These are phyloP conservation scores for Melampsora americana DNA, from an alignment of 1,284 basidiomycete species.

Conservation along the genomic window DNA sequence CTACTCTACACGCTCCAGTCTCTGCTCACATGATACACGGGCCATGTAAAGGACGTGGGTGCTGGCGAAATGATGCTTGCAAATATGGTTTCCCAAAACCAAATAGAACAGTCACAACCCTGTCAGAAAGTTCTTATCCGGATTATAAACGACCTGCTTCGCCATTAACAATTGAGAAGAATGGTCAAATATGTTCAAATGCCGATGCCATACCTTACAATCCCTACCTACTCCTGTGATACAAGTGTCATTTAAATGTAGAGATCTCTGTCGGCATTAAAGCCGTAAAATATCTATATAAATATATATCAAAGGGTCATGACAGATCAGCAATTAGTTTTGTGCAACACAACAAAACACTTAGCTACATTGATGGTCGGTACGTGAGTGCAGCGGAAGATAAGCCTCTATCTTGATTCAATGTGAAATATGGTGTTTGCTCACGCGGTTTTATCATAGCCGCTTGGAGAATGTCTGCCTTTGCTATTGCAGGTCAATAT, in stretches of 20 bases:
- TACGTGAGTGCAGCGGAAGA: slow-evolving; percentile 6
- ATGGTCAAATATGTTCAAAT: neutral
- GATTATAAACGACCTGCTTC: neutral
- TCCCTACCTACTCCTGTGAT: neutral
- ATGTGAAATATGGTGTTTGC: slow-evolving; percentile 49
- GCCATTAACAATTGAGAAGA: neutral
- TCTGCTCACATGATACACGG: slow-evolving; percentile 4
- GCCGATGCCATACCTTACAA: slow-evolving; percentile 12
- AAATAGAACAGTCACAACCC: neutral
- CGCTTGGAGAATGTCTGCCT: neutral
- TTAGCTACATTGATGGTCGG: neutral
- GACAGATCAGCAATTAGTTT: neutral
- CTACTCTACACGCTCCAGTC: neutral
- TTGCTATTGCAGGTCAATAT: neutral
- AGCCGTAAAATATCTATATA: slow-evolving; percentile 28
- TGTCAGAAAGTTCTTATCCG: neutral
- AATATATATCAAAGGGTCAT: slow-evolving; percentile 23
- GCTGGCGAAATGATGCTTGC: slow-evolving; percentile 5
- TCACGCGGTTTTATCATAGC: neutral
- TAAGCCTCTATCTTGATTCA: neutral
- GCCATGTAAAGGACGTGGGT: neutral
- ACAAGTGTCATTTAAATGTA: slow-evolving; percentile 32
- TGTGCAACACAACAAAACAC: neutral
- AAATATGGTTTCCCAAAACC: neutral
- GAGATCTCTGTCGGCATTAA: slow-evolving; percentile 6